These are phyloP conservation scores for Leucosporidium creatinivorum DNA, from an alignment of 768 basidiomycete genomes.

Conservation along the genomic window DNA sequence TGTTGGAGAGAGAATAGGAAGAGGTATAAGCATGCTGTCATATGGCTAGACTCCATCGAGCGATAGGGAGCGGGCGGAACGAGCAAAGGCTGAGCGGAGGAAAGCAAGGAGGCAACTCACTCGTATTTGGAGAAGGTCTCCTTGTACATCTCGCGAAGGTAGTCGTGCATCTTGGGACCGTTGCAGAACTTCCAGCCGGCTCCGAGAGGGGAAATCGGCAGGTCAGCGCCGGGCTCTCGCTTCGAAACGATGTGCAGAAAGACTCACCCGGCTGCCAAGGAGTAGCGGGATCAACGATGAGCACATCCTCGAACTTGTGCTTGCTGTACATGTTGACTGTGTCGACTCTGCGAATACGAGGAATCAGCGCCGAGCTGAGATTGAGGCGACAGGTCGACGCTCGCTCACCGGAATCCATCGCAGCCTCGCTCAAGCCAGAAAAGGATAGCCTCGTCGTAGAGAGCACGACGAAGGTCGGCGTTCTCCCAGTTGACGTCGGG, in stretches of 20 bases:
- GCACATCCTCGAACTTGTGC: conserved; percentile 60
- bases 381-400: neutral
- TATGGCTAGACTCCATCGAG: too few species aligned
- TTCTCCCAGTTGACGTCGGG: conserved; percentile 76
- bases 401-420: conserved; percentile 63
- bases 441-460: conserved; percentile 56
- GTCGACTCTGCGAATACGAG: conserved; percentile 27
- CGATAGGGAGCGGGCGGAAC: too few species aligned
- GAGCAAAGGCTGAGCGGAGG: too few species aligned
- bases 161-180: conserved; percentile 62
- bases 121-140: conserved; percentile 56
- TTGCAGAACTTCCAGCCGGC: conserved; percentile 9
- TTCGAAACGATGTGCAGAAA: too few species aligned
- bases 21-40: conserved; percentile 11
- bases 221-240: too few species aligned
- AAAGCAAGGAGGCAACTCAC: neutral
- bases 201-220: conserved; percentile 12
- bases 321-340: conserved; percentile 50
- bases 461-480: conserved; percentile 39
- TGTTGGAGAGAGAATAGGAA: neutral
- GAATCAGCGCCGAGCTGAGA: neutral
- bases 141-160: conserved; percentile 57
- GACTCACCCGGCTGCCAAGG: conserved; percentile 22
- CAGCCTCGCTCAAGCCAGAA: conserved; percentile 70
- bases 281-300: conserved; percentile 48